Evolutionary conservation across 1,139 yeast genomes (phyloP).

Genomic region (Blastobotrys elegans): DNA sequence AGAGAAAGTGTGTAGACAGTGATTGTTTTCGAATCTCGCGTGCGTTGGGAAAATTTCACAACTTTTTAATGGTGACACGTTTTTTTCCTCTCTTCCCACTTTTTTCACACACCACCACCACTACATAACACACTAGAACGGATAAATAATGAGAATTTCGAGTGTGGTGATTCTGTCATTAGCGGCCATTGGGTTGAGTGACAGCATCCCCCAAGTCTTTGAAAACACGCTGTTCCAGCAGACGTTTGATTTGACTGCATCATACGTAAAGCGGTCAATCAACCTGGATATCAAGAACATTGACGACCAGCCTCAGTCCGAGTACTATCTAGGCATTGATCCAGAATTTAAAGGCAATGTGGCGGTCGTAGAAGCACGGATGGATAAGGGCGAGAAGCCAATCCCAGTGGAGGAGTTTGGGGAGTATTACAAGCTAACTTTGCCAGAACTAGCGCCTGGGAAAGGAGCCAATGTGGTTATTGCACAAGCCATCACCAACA

Average conservation of each 20-base stretch:
- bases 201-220: constrained; percentile 19
- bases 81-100: neutral
- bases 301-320: constrained; percentile 48
- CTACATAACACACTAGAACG: too few relatives aligned
- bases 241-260: constrained; percentile 55
- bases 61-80: neutral
- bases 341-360: constrained; percentile 40
- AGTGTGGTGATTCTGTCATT: neutral
- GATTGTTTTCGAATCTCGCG: too few relatives aligned
- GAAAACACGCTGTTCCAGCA: constrained; percentile 31
- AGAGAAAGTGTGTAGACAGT: too few relatives aligned
- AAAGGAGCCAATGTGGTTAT: constrained; percentile 46
- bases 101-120: neutral
- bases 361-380: constrained; percentile 41
- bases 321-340: constrained; percentile 53
- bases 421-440: constrained; percentile 43
- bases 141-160: neutral
- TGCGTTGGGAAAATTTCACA: neutral
- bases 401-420: constrained; percentile 17
- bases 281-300: constrained; percentile 55
- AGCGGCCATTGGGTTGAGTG: constrained; percentile 1
- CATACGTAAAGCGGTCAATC: constrained; percentile 63
- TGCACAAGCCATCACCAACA: constrained; percentile 49
- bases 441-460: constrained; percentile 63
- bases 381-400: constrained; percentile 17